Conservation (phyloP, 2,329 filamentous ascomycete species). For the Sclerotinia spermophila region DNA sequence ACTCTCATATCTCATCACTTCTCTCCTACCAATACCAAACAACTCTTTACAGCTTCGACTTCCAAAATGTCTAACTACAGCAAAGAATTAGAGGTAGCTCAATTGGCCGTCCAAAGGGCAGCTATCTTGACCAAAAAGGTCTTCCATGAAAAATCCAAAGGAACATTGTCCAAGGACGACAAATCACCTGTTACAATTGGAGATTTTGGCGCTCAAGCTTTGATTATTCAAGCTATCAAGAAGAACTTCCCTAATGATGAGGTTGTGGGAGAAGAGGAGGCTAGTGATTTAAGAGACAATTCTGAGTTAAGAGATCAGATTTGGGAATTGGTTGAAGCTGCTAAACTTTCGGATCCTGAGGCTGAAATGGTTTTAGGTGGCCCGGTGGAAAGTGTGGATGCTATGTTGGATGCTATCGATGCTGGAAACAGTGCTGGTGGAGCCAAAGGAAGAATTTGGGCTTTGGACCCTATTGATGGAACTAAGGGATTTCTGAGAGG, state of each 20-base stretch:
- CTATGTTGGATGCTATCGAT: slow-evolving; percentile 66
- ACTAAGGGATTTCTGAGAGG: slow-evolving; percentile 96
- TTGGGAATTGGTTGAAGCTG: slow-evolving; percentile 76
- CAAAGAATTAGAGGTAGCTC: slow-evolving; percentile 76
- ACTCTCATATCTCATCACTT: slow-evolving; percentile 34
- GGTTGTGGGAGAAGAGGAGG: slow-evolving; percentile 94
- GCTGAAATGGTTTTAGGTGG: slow-evolving; percentile 69
- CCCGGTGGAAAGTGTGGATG: slow-evolving; percentile 60
- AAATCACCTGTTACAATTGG: slow-evolving; percentile 96
- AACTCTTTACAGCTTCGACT: slow-evolving; percentile 23
- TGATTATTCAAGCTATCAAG: slow-evolving; percentile 88
- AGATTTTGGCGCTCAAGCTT: slow-evolving; percentile 94
- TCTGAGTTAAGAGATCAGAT: slow-evolving; percentile 67
- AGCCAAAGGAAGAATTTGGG: slow-evolving; percentile 78
- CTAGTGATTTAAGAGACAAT: slow-evolving; percentile 71
- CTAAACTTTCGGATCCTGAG: slow-evolving; percentile 62
- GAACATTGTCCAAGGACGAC: slow-evolving; percentile 90
- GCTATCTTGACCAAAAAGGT: slow-evolving; percentile 71
- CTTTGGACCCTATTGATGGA: slow-evolving; percentile 94
- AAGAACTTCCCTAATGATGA: slow-evolving; percentile 87
- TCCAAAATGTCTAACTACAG: slow-evolving; percentile 52
- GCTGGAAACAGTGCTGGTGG: slow-evolving; percentile 68
- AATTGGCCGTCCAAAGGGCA: slow-evolving; percentile 84
- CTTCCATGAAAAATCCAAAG: slow-evolving; percentile 87
- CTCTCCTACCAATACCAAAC: slow-evolving; percentile 21